phyloP scores from a whole-genome alignment of 345 rosid genomes.

The Syzygium grande region DNA sequence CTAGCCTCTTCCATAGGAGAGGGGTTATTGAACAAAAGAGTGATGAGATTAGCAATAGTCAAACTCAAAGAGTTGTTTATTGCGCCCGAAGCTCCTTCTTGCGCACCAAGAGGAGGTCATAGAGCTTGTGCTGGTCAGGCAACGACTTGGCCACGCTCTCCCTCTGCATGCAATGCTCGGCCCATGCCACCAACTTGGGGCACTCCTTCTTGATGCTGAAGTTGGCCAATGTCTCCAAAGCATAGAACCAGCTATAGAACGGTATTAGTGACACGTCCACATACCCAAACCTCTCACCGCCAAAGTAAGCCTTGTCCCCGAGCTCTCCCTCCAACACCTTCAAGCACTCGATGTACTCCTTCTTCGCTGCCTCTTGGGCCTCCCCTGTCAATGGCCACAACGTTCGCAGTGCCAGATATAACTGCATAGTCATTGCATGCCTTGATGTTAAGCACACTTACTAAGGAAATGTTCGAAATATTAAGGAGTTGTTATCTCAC shows the following conservation, averaged over 20 bases:
- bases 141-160: slow-evolving; percentile 8
- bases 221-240: slow-evolving; percentile 1
- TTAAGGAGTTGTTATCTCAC: not conserved
- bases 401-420: not conserved
- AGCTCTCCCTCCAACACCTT: slow-evolving; percentile 11
- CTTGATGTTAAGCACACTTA: no score
- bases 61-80: not conserved
- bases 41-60: not conserved
- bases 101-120: not conserved
- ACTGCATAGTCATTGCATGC: not conserved
- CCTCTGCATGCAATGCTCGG: slow-evolving; percentile 10
- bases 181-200: slow-evolving; percentile 16
- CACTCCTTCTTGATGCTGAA: slow-evolving; percentile 5
- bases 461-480: not conserved
- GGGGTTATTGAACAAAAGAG: not conserved
- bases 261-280: slow-evolving; percentile 11
- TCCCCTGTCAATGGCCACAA: not conserved
- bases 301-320: slow-evolving; percentile 12
- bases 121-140: slow-evolving; percentile 1
- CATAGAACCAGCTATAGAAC: slow-evolving; percentile 5
- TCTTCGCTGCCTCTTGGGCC: not conserved
- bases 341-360: slow-evolving; percentile 2
- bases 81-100: not conserved
- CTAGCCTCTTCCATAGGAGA: not conserved
- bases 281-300: slow-evolving; percentile 4